Evolutionary conservation across 2,329 filamentous ascomycete species (phyloP).

Genomic region (Neofusicoccum parvum): DNA sequence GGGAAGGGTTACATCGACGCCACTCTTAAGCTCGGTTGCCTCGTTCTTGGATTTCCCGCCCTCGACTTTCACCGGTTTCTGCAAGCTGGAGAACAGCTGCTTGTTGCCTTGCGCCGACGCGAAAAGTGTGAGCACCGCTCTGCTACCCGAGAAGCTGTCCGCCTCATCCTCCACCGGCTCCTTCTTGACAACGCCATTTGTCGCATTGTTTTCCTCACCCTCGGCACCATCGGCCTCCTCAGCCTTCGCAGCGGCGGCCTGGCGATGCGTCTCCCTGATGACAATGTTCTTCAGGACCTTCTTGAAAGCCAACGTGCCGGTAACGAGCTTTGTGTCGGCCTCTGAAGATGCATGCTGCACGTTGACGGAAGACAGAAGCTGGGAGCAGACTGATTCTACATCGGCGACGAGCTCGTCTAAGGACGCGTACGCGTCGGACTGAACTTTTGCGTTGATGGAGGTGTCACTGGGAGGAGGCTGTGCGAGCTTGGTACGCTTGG

Average conservation of each 20-base stretch:
- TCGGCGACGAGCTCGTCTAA: conserved; percentile 48
- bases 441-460: conserved; percentile 43
- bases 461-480: conserved; percentile 27
- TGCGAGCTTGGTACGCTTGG: conserved; percentile 50
- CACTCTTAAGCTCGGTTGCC: conserved; percentile 40
- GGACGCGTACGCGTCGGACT: conserved; percentile 42
- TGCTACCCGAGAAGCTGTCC: conserved; percentile 41
- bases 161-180: conserved; percentile 20
- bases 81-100: conserved; percentile 85
- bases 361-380: conserved; percentile 41
- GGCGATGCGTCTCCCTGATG: conserved; percentile 33
- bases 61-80: conserved; percentile 51
- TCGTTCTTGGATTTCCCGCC: conserved; percentile 35
- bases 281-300: conserved; percentile 34
- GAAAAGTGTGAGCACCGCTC: conserved; percentile 72
- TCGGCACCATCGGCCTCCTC: neutral
- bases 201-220: neutral
- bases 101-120: conserved; percentile 67
- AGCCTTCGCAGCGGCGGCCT: neutral
- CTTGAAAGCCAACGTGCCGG: conserved; percentile 37
- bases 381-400: conserved; percentile 42
- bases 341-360: conserved; percentile 29
- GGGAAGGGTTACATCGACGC: conserved; percentile 48
- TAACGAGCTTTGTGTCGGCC: conserved; percentile 35
- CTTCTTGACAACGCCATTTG: conserved; percentile 20